These are phyloP conservation scores for Ophiorrhiza pumila DNA, from an alignment of 257 asterid species.

Conservation along the genomic window DNA sequence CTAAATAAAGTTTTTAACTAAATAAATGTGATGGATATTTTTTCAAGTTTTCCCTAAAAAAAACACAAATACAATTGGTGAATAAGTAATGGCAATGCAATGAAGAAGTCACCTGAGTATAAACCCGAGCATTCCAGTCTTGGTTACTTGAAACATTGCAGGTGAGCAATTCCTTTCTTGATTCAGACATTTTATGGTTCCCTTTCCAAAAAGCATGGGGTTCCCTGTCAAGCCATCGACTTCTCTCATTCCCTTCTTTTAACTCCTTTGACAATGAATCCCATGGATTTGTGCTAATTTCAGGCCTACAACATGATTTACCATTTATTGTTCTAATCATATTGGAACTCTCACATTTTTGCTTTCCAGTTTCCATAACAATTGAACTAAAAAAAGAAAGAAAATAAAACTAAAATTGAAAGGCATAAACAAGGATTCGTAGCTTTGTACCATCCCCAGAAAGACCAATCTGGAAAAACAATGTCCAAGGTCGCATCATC, in stretches of 20 bases:
- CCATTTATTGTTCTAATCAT: not conserved
- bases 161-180: conserved; percentile 65
- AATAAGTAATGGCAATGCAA: not conserved
- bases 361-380: too few species aligned
- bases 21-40: too few species aligned
- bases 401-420: too few species aligned
- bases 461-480: conserved; percentile 52
- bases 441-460: conserved; percentile 50
- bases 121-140: conserved; percentile 82
- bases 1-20: too few species aligned
- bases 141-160: conserved; percentile 66
- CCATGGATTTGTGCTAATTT: conserved; percentile 86
- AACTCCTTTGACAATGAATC: conserved; percentile 44
- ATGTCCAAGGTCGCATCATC: conserved; percentile 37
- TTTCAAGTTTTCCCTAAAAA: too few species aligned
- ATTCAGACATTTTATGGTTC: conserved; percentile 43
- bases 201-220: conserved; percentile 92
- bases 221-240: conserved; percentile 66
- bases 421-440: too few species aligned
- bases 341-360: too few species aligned
- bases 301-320: conserved; percentile 49
- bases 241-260: conserved; percentile 53
- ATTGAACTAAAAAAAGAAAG: too few species aligned
- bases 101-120: conserved; percentile 48
- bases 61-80: too few species aligned